These are phyloP conservation scores for Scedosporium boydii DNA, from an alignment of 2,329 filamentous ascomycete species.

Conservation along the genomic window DNA sequence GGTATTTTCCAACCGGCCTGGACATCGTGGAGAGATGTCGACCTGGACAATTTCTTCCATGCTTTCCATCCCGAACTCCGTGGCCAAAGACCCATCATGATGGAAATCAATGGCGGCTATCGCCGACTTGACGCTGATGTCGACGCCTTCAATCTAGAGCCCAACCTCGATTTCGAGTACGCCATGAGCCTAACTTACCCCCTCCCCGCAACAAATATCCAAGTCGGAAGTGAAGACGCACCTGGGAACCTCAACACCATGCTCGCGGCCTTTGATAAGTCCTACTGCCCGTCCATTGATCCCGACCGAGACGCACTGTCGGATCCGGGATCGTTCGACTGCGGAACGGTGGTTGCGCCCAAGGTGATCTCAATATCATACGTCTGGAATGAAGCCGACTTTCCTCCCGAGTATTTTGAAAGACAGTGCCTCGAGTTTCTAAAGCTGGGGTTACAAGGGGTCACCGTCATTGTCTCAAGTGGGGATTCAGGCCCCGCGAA, in stretches of 20 bases:
- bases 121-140: neutral
- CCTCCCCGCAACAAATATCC: neutral
- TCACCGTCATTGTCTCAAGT: neutral
- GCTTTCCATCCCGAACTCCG: neutral
- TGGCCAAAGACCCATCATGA: neutral
- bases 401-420: neutral
- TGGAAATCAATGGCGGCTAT: neutral
- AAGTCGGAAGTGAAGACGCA: neutral
- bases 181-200: neutral
- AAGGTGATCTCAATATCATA: neutral
- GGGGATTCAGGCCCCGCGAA: neutral
- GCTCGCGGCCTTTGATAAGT: neutral
- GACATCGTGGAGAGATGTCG: neutral
- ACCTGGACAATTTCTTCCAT: neutral
- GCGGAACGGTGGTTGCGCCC: neutral
- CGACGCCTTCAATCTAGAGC: neutral
- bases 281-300: neutral
- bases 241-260: neutral
- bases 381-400: neutral
- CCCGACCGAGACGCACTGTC: neutral
- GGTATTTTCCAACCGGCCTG: neutral
- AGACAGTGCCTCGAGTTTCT: constrained; percentile 2
- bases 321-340: neutral
- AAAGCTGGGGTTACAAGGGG: neutral
- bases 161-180: neutral